These are phyloP conservation scores for Aureobasidium sp. DNA, from an alignment of 2,329 filamentous ascomycete species.

Conservation along the genomic window DNA sequence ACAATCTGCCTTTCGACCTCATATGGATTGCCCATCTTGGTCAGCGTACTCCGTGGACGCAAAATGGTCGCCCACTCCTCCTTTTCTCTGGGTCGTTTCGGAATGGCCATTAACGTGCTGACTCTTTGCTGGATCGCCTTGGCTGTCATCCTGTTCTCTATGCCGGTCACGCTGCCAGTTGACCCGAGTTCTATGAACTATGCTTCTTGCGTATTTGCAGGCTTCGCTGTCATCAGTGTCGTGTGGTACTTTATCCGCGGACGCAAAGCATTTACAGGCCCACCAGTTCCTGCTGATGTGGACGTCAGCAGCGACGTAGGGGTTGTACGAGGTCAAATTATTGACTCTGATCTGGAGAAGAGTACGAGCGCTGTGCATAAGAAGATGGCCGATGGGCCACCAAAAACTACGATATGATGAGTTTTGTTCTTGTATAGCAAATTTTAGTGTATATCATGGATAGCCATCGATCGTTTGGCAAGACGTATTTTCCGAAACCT, in stretches of 20 bases:
- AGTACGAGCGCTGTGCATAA: neutral
- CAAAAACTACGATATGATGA: neutral
- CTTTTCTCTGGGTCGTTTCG: slow-evolving; percentile 62
- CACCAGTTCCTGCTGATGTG: slow-evolving; percentile 25
- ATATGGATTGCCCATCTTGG: slow-evolving; percentile 67
- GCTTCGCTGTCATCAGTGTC: slow-evolving; percentile 27
- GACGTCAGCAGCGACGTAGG: slow-evolving; percentile 17
- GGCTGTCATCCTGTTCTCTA: slow-evolving; percentile 65
- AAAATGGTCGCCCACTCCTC: slow-evolving; percentile 56
- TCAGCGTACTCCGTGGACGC: slow-evolving; percentile 60
- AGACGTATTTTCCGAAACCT: neutral
- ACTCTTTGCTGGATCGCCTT: slow-evolving; percentile 65
- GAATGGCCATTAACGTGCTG: slow-evolving; percentile 57
- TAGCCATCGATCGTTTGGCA: neutral
- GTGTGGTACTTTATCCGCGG: slow-evolving; percentile 29
- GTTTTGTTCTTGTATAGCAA: neutral
- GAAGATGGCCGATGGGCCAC: neutral
- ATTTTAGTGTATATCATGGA: neutral
- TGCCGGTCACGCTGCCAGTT: slow-evolving; percentile 47
- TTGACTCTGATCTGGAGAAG: slow-evolving; percentile 21
- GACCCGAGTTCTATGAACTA: slow-evolving; percentile 34
- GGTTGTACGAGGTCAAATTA: slow-evolving; percentile 21
- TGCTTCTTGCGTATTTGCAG: slow-evolving; percentile 25
- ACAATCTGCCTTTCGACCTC: slow-evolving; percentile 70
- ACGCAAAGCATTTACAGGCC: slow-evolving; percentile 28